Conservation (phyloP, 1,284 basidiomycete species). For the Pseudozyma tsukubaensis region DNA sequence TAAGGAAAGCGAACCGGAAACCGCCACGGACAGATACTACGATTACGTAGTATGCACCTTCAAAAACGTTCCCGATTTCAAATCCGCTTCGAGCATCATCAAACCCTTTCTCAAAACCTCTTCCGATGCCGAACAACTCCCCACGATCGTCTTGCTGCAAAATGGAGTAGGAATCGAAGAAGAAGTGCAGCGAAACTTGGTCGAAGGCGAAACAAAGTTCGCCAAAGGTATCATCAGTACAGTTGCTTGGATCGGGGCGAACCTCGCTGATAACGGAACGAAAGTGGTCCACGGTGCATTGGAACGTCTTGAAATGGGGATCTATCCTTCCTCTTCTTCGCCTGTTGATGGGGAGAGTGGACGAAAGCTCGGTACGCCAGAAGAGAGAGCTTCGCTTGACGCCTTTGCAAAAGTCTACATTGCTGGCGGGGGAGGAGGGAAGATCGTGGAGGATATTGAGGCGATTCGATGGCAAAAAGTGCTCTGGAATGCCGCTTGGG, state of each 20-base stretch:
- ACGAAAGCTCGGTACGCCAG: not conserved
- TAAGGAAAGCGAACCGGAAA: conserved; percentile 68
- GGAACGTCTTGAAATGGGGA: conserved; percentile 69
- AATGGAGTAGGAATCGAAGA: conserved; percentile 82
- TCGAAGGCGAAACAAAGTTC: conserved; percentile 49
- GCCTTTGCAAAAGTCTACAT: conserved; percentile 68
- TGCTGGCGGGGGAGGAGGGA: conserved; percentile 69
- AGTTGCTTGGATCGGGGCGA: conserved; percentile 71
- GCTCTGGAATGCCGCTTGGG: conserved; percentile 65
- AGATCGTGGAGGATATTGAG: conserved; percentile 71
- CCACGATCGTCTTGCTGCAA: conserved; percentile 78
- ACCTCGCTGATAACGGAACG: conserved; percentile 49
- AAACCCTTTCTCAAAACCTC: conserved; percentile 72
- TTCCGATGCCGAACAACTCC: conserved; percentile 68
- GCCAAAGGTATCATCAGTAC: conserved; percentile 65
- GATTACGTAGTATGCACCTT: conserved; percentile 76
- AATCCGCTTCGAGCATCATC: conserved; percentile 74
- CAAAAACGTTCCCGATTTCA: conserved; percentile 79
- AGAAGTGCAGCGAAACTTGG: conserved; percentile 75
- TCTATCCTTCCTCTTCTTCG: conserved; percentile 45
- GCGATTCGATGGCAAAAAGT: conserved; percentile 72
- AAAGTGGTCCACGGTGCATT: conserved; percentile 51
- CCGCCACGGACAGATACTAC: conserved; percentile 76
- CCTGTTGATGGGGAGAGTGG: not conserved
- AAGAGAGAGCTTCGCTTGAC: conserved; percentile 64